A percentile compares a stretch with the other conserved stretches of the same genome.
phyloP scores from a whole-genome alignment of 2,329 filamentous ascomycete genomes.

The Ophioceras dolichostomum region DNA sequence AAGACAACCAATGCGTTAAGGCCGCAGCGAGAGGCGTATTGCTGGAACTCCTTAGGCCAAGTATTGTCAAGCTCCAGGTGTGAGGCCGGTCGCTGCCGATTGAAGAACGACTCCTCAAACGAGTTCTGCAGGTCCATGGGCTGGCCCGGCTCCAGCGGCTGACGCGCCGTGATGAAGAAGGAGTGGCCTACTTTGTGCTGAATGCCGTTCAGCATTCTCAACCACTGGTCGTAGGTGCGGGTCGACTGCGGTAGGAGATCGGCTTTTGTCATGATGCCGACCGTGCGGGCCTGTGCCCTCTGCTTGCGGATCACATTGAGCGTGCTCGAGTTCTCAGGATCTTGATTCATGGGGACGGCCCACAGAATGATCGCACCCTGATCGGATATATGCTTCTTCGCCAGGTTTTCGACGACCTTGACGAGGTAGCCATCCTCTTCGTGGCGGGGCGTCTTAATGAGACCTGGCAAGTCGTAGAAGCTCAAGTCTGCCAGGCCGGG shows the following conservation, averaged over 20 bases:
- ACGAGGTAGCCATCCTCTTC: slow-evolving; percentile 57
- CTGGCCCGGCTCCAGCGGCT: not conserved
- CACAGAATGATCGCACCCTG: slow-evolving; percentile 65
- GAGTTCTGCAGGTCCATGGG: slow-evolving; percentile 35
- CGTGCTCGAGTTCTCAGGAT: slow-evolving; percentile 64
- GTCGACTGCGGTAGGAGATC: slow-evolving; percentile 51
- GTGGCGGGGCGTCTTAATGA: slow-evolving; percentile 59
- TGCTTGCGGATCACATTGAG: slow-evolving; percentile 49
- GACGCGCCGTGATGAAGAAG: slow-evolving; percentile 67
- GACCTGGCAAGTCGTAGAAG: slow-evolving; percentile 76
- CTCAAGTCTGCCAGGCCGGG: slow-evolving; percentile 61
- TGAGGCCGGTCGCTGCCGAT: slow-evolving; percentile 11
- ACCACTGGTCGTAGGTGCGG: slow-evolving; percentile 41
- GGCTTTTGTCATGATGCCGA: slow-evolving; percentile 77
- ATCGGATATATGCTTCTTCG: slow-evolving; percentile 56
- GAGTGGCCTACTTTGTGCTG: slow-evolving; percentile 57
- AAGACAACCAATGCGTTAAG: slow-evolving; percentile 39
- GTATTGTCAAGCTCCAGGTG: not conserved
- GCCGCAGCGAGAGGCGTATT: slow-evolving; percentile 36
- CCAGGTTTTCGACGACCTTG: slow-evolving; percentile 57
- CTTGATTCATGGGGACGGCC: slow-evolving; percentile 64
- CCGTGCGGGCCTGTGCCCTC: slow-evolving; percentile 44
- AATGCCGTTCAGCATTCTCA: slow-evolving; percentile 47
- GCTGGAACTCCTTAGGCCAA: slow-evolving; percentile 37
- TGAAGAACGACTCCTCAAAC: slow-evolving; percentile 42